Evolutionary conservation across 2,329 filamentous ascomycete genomes (phyloP).

Genomic region (Pseudocercospora vitis): DNA sequence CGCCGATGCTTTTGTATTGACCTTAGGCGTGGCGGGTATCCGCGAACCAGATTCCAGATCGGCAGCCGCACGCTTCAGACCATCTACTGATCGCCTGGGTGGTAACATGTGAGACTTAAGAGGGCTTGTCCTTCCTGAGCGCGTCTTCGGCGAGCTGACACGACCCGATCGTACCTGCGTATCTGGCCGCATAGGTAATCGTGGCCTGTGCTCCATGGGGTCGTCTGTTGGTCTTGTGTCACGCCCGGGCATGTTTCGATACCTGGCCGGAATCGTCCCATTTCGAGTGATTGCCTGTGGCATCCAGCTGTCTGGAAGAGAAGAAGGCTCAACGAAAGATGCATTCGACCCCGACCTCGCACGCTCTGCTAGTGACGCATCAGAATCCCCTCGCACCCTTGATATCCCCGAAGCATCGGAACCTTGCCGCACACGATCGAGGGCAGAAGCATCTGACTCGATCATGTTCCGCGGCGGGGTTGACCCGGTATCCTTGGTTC

Average conservation of each 20-base stretch:
- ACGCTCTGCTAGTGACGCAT: slow-evolving; percentile 29
- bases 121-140: slow-evolving; percentile 33
- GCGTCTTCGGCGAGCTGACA: slow-evolving; percentile 31
- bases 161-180: slow-evolving; percentile 34
- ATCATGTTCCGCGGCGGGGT: slow-evolving; percentile 9
- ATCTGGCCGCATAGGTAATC: slow-evolving; percentile 37
- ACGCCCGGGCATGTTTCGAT: slow-evolving; percentile 20
- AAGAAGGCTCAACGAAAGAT: slow-evolving; percentile 35
- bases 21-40: slow-evolving; percentile 30
- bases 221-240: slow-evolving; percentile 24
- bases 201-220: slow-evolving; percentile 32
- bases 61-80: slow-evolving; percentile 22
- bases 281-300: slow-evolving; percentile 25
- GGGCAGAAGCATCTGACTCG: slow-evolving; percentile 31
- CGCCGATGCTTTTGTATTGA: slow-evolving; percentile 28
- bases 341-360: slow-evolving; percentile 31
- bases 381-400: slow-evolving; percentile 32
- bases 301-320: slow-evolving; percentile 28
- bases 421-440: slow-evolving; percentile 30
- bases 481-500: slow-evolving; percentile 1
- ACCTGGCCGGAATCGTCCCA: slow-evolving; percentile 30
- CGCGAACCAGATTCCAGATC: slow-evolving; percentile 23
- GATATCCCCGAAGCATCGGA: slow-evolving; percentile 32
- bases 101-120: slow-evolving; percentile 32
- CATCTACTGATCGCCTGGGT: slow-evolving; percentile 27